These are phyloP conservation scores for Phytophthora foliorum DNA, from an alignment of 352 stramenopile genomes.

Conservation along the genomic window DNA sequence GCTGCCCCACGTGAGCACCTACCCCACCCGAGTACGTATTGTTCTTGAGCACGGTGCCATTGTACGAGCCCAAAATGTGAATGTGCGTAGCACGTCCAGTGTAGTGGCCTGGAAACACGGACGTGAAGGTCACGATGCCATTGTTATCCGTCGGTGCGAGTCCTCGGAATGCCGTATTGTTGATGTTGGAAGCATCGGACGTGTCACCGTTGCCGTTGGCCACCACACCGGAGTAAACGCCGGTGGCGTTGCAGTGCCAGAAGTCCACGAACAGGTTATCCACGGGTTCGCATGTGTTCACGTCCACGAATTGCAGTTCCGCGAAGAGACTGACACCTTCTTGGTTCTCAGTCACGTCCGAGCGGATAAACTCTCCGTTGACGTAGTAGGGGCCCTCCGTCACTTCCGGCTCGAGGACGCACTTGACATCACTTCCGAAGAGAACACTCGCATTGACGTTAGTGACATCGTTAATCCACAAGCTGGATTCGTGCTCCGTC, in stretches of 20 bases:
- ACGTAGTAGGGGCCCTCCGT: conserved; percentile 39
- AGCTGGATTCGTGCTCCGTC: conserved; percentile 24
- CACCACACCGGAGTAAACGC: conserved; percentile 38
- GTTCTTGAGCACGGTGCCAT: conserved; percentile 36
- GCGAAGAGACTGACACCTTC: conserved; percentile 30
- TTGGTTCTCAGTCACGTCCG: conserved; percentile 28
- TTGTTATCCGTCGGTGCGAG: conserved; percentile 28
- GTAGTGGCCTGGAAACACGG: conserved; percentile 36
- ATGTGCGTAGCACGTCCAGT: conserved; percentile 38
- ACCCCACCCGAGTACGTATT: conserved; percentile 37
- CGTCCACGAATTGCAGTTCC: conserved; percentile 37
- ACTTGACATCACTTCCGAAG: conserved; percentile 32
- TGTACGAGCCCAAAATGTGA: conserved; percentile 39
- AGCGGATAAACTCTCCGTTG: conserved; percentile 32
- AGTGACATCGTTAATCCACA: conserved; percentile 18
- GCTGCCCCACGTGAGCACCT: conserved; percentile 28
- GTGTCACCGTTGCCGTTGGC: conserved; percentile 33
- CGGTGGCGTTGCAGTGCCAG: conserved; percentile 41
- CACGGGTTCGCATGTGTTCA: conserved; percentile 38
- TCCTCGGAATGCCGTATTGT: conserved; percentile 38
- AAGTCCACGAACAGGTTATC: conserved; percentile 35
- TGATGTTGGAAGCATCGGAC: conserved; percentile 35
- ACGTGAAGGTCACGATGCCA: conserved; percentile 32
- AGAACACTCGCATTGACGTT: conserved; percentile 19
- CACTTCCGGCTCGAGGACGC: conserved; percentile 34